Conservation (phyloP, 1,139 yeast genomes). For the Blastobotrys aristatus region DNA sequence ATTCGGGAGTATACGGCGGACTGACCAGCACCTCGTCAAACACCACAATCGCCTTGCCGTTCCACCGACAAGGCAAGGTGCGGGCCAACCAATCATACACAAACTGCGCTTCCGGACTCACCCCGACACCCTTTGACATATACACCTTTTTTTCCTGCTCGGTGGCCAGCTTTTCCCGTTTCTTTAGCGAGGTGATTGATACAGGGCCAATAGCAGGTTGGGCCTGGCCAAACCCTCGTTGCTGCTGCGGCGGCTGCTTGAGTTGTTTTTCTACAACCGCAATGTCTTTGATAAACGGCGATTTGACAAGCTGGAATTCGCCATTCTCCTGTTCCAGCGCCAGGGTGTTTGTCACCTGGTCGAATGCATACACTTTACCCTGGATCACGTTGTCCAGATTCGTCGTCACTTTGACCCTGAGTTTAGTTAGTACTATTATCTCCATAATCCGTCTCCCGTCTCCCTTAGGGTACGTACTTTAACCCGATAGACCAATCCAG, state of each 20-base stretch:
- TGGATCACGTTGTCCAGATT: slow-evolving; percentile 50
- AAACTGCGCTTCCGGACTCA: slow-evolving; percentile 44
- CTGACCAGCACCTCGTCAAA: slow-evolving; percentile 47
- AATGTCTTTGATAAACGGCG: slow-evolving; percentile 53
- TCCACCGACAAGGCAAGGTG: slow-evolving; percentile 46
- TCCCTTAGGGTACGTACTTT: slow-evolving; percentile 12
- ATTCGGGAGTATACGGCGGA: slow-evolving; percentile 46
- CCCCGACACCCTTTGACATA: slow-evolving; percentile 37
- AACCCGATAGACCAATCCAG: slow-evolving; percentile 22
- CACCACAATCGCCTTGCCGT: slow-evolving; percentile 45
- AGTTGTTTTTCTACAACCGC: slow-evolving; percentile 41
- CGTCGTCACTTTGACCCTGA: slow-evolving; percentile 57
- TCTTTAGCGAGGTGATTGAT: slow-evolving; percentile 26
- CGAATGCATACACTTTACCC: slow-evolving; percentile 62
- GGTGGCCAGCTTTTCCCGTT: slow-evolving; percentile 24
- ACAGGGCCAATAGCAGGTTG: slow-evolving; percentile 30
- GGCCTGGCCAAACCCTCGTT: slow-evolving; percentile 20
- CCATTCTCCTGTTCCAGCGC: slow-evolving; percentile 30
- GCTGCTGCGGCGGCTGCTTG: slow-evolving; percentile 9
- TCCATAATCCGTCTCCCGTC: background rate
- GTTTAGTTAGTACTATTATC: slow-evolving; percentile 5
- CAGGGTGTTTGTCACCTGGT: slow-evolving; percentile 41
- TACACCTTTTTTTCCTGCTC: slow-evolving; percentile 22
- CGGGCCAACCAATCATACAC: slow-evolving; percentile 48
- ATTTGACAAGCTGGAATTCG: slow-evolving; percentile 51